These are phyloP conservation scores for Candida chauliodis DNA, from an alignment of 805 yeast genomes.

Conservation along the genomic window DNA sequence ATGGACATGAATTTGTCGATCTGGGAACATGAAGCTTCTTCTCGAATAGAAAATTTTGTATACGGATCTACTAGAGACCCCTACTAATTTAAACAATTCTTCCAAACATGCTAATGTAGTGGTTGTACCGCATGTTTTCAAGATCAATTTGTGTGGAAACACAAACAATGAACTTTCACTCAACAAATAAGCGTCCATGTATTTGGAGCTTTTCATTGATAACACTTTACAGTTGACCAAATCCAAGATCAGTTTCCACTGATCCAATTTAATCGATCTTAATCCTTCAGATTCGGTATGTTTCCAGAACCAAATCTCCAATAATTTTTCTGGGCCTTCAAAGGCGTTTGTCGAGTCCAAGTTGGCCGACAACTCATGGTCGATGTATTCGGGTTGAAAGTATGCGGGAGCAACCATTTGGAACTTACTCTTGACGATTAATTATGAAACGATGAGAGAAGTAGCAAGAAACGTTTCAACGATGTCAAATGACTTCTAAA, in stretches of 20 bases:
- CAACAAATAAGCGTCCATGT: constrained; percentile 77
- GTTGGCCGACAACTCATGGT: constrained; percentile 72
- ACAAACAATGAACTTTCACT: constrained; percentile 91
- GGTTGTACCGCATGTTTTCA: constrained; percentile 96
- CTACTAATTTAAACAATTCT: constrained; percentile 49
- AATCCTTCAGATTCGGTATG: constrained; percentile 45
- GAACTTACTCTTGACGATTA: constrained; percentile 35
- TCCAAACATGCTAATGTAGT: constrained; percentile 78
- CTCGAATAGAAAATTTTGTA: constrained; percentile 83
- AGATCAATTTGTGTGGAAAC: constrained; percentile 75
- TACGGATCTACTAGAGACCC: constrained; percentile 13
- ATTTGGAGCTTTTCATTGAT: constrained; percentile 65
- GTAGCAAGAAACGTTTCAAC: constrained; percentile 47
- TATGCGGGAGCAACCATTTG: constrained; percentile 45
- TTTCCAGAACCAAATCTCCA: constrained; percentile 85
- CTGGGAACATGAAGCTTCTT: constrained; percentile 90
- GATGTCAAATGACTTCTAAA: constrained; percentile 14
- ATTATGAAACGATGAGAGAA: constrained; percentile 42
- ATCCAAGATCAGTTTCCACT: constrained; percentile 74
- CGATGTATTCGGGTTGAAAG: constrained; percentile 52
- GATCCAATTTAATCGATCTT: constrained; percentile 58
- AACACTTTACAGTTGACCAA: constrained; percentile 84
- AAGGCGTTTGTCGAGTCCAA: constrained; percentile 89
- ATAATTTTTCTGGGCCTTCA: constrained; percentile 94
- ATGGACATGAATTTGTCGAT: constrained; percentile 76